Base-by-base conservation (phyloP, 2,329 filamentous ascomycete genomes). In the Fusarium sp. region DNA sequence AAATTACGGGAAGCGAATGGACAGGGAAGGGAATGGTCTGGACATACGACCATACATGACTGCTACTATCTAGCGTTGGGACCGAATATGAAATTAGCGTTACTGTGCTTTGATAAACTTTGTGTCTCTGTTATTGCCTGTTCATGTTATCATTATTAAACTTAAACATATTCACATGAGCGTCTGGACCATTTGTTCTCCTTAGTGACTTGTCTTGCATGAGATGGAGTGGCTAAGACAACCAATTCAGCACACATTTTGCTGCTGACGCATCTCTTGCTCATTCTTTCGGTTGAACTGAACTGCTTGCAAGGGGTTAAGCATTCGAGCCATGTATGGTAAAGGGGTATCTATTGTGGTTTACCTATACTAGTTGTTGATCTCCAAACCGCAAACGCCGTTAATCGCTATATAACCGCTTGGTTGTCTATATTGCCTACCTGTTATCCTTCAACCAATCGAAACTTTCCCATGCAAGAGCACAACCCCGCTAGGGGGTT, bases 331-430 rank as follows among this genome's bases (percentile, higher is more conserved):
- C 26, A 46, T 41, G 49, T 17, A 52, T 65, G 41, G 49, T 54
- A 65, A 72, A 52, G 48, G 68, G 71, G 71, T 73, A 73, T 73
- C 67, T 64, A 69, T 72, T 67, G 56, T 39, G 52, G 59, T 44
- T 46, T 35, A 37, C 30, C 32, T 60, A 53, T 65, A 46, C 57
- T 56, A 28, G 53, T 50, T 32, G 30, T 45, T 60, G 19, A 51
- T 62, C 41, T 49, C 24, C 44, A 65, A 45, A 52, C 63, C 70
- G 49, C 10, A 40, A 68, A 72, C 70, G 70, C 70, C 70, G 43
- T 47, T 39, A 33, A 56, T 51, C 35, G 35, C 54, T 57, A 49
- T 60, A 40, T 50, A 41, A 56, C 48, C 48, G 17, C 26, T 48
- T 44, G 35, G 35, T 37, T 37, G 35, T 37, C 35, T 37, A 37